Base-by-base conservation (phyloP, 768 basidiomycete genomes). In the Pilatotrama ljubarskyi region DNA sequence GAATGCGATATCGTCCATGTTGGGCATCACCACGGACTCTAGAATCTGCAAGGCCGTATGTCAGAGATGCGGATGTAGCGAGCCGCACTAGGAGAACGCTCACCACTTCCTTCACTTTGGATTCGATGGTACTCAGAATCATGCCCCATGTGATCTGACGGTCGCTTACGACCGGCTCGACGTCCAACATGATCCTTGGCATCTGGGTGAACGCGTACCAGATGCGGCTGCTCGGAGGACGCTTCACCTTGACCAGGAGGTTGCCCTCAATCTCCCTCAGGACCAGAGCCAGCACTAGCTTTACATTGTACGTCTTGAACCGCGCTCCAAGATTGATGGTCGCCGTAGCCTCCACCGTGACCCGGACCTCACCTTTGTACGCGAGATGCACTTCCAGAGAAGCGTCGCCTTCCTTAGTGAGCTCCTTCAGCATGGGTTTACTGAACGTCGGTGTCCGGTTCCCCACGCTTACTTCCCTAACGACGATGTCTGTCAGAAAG, bases 1-100 rank as follows among this genome's bases (percentile, higher is more conserved):
- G 81, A 95, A 98, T 13, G 95, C 81, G 59, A 98, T 90, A 68
- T 99, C 97, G 72, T 99, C 97, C 94, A 98, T 97, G 74, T 97
- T 93, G 5, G 97, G 97, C 71, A 95, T 76, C 18, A 99, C 97
- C 18, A 98, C 84, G 0, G 95, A 95, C 66, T 99, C 96, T 66
- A 85, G 82, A 58, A 98, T 91, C 95, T 98, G 41, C 36, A 18
- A 58, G 22, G 24, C 9, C 9, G 15, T 38, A 36, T 24, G 14
- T 29, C 14, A 24, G 55, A 11, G 32, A 51, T 41, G 58, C 26
- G 60, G 44, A 20, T 52, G 65, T 52, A 32, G 46, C 44, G 40
- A 42, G 14, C 13, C 6, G 20, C 37, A 64, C 13, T 3, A 32
- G n/a, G 60, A 25, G 40, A 49, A n/a, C 14, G 80, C 83, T 72